Evolutionary conservation across 2,329 filamentous ascomycete genomes (phyloP), one percentile per base, ranked within the genome.

Genomic region (Diplocarpon mali): DNA sequence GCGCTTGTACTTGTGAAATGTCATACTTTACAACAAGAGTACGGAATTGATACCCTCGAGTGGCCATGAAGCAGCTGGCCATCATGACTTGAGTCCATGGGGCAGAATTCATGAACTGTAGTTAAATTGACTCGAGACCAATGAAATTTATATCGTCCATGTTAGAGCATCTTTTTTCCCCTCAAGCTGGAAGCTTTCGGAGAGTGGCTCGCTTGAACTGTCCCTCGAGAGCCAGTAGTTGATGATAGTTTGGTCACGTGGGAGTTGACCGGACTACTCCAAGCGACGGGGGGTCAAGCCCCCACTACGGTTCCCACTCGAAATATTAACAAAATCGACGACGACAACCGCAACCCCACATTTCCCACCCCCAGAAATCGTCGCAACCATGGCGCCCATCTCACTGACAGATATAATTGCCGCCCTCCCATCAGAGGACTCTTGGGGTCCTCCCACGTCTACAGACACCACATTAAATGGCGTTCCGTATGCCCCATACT

Each of bases 401-500:
- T 75, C 75, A 46, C 71, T 81, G 55, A 67, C 76, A 55, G 73
- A 80, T 58, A 75, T 88, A 53, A 82, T 86, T 63, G 70, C 80
- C 61, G 73, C 77, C 60, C 77, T 87, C 61, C 83, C 83, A 51
- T 71, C 81, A 45, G 80, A 82, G 62, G 82, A 86, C 60, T 77
- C 80, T 66, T 98, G 92, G 92, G 92, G 92, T 49, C 90, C 90
- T 43, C 67, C 84, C 50, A 78, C 83, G 56, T 83, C 88, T 49
- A 78, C 71, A 59, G 86, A 95, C 65, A 94, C 86, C 53, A 95
- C 85, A 51, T 77, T 96, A 60, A 82, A 94, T 64, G 92, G 92
- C 64, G 87, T 96, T 40, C 92, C 92, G 32, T 98, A 95, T 67
- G 92, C 92, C 58, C 92, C 92, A 50, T 98, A 92, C 73, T 95